Conservation (phyloP, 148 eudicot genomes). For the Simmondsia chinensis region DNA sequence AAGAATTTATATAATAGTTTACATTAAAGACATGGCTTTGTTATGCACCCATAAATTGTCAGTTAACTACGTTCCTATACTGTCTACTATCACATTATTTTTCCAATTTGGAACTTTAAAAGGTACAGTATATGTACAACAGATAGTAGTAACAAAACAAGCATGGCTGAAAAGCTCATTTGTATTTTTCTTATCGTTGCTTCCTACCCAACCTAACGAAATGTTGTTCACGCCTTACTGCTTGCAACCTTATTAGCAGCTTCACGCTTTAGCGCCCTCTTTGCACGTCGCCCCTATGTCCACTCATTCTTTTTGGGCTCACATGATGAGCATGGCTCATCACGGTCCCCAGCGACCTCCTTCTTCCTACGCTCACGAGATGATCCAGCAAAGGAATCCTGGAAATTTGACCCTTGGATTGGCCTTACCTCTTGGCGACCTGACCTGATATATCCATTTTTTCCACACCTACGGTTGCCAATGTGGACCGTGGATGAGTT, state of each 20-base stretch:
- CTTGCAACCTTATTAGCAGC: slow-evolving; percentile 88
- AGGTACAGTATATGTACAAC: too few relatives aligned
- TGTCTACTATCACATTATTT: too few relatives aligned
- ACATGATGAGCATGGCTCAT: slow-evolving; percentile 33
- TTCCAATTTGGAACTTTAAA: too few relatives aligned
- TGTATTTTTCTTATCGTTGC: too few relatives aligned
- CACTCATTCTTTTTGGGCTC: slow-evolving; percentile 57
- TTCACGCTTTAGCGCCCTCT: slow-evolving; percentile 84
- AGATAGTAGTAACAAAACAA: too few relatives aligned
- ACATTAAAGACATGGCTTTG: too few relatives aligned
- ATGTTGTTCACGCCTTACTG: slow-evolving; percentile 70
- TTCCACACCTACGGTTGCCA: slow-evolving; percentile 84
- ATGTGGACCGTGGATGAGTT: slow-evolving; percentile 47
- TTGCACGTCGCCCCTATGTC: slow-evolving; percentile 67
- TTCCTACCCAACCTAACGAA: slow-evolving; percentile 62
- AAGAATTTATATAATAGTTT: too few relatives aligned
- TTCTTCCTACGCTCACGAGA: slow-evolving; percentile 66
- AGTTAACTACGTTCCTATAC: too few relatives aligned
- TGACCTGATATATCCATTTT: slow-evolving; percentile 62
- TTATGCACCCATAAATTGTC: too few relatives aligned
- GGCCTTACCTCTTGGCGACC: slow-evolving; percentile 89
- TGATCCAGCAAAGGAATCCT: slow-evolving; percentile 34
- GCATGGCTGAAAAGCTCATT: too few relatives aligned
- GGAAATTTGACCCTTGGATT: slow-evolving; percentile 25
- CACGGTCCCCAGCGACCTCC: slow-evolving; percentile 30